Evolutionary conservation across 1,284 basidiomycete genomes (phyloP).

Genomic region (Vanrija pseudolonga): DNA sequence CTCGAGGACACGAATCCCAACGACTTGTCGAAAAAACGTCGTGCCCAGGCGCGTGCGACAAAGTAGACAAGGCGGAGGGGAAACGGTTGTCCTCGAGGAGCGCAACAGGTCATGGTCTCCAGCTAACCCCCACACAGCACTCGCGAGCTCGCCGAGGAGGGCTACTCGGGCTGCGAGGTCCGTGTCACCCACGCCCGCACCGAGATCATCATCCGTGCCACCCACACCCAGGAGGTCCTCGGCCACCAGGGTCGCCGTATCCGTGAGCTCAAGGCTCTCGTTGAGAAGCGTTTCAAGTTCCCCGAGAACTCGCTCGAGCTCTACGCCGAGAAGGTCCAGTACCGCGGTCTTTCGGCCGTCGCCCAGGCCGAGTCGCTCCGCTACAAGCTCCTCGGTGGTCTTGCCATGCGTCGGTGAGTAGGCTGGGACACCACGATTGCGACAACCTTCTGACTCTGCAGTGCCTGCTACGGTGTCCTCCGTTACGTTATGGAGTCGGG

Average conservation of each 20-base stretch:
- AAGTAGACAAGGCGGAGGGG: too few species aligned
- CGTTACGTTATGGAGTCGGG: constrained; percentile 99
- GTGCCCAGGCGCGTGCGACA: too few species aligned
- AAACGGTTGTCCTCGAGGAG: background rate
- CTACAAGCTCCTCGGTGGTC: constrained; percentile 99
- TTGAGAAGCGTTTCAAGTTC: constrained; percentile 99
- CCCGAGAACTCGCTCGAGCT: constrained; percentile 98
- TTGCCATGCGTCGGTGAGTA: constrained; percentile 90
- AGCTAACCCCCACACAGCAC: constrained; percentile 54
- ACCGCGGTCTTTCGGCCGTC: constrained; percentile 96
- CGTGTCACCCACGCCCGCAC: constrained; percentile 99
- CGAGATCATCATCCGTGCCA: constrained; percentile 99
- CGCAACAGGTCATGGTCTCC: background rate
- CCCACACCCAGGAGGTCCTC: constrained; percentile 99
- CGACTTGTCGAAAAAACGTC: background rate
- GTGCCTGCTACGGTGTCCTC: constrained; percentile 99
- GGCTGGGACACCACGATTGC: background rate
- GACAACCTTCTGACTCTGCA: constrained; percentile 40
- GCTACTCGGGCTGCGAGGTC: constrained; percentile 99
- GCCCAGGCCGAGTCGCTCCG: constrained; percentile 98
- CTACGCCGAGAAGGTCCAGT: constrained; percentile 99
- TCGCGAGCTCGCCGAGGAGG: constrained; percentile 97
- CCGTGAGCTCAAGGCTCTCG: constrained; percentile 95
- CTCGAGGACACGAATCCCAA: background rate
- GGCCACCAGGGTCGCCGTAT: constrained; percentile 99